Base-by-base conservation (phyloP, 2,329 filamentous ascomycete species). In the Lasiodiplodia sp. region DNA sequence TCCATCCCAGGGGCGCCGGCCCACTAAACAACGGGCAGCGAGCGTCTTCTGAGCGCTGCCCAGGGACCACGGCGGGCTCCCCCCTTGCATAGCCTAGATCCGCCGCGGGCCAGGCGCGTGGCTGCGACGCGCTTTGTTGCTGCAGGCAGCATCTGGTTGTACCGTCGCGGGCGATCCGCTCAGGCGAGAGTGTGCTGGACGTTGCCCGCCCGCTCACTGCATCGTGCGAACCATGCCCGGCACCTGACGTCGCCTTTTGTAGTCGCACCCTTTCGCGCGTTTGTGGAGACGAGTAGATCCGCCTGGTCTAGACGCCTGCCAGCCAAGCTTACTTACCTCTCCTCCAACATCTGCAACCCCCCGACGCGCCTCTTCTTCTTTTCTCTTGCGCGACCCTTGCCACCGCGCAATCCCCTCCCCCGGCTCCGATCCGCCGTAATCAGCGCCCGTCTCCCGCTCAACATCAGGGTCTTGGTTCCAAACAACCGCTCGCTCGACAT, bases 261-360 rank as follows among this genome's bases (percentile, higher is more conserved):
- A n/a, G 44, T 14, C n/a, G 44, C 44, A 21, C 18, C 44, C 44
- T 47, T 40, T 62, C 57, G 38, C 57, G 31, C 57, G 57, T 62
- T 62, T 62, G 57, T 62, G 57, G 57, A 62, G 57, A 62, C 57
- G 38, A 25, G 60, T 64, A 64, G 60, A 64, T 64, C 60, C 60
- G 31, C 37, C 44, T 47, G 60, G 60, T 64, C 60, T 31, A 64
- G 60, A 64, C 47, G 47, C 60, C 60, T n/a, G 37, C 57, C 60
- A 64, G 47, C 60, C 60, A 64, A 64, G 60, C 60, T 47, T n/a
- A 49, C 60, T 34, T 34, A 63, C 34, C 44, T 64, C 60, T 64
- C 60, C n/a, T 47, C 56, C 60, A 49, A 49, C 58, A 63, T 49
- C 40, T 40, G 21, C 57, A 28, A 14, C 38, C 21, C 57, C 40